Base-by-base conservation (phyloP, 2,329 filamentous ascomycete genomes). In the Cladophialophora immunda region DNA sequence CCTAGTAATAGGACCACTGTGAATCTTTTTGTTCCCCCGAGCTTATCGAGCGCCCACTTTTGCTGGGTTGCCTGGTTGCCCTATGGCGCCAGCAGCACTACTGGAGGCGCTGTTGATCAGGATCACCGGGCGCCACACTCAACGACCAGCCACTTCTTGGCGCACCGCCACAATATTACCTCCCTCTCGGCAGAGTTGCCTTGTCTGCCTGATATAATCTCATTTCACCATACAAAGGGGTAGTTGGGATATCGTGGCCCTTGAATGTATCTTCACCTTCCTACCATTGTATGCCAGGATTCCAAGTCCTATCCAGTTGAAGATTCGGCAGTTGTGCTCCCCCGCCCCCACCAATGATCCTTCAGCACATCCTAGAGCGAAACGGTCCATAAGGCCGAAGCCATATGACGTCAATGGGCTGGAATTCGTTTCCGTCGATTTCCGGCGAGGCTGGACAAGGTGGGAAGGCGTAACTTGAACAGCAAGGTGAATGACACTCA, bases 401-500 rank as follows among this genome's bases (percentile, higher is more conserved):
- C 58, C 36, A 4, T n/a, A 61, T 61, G 58, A 61, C 45, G 36
- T 61, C 58, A 61, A 61, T 52, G 19, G 27, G 34, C 54, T 27
- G 15, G 7, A 25, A 6, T 38, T 17, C n/a, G 11, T 32, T 53
- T 61, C 58, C 58, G 58, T 29, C 30, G 17, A 47, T 61, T 53
- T 47, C 58, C 52, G 41, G 58, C 58, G 58, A 61, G 29, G 41
- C 58, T 53, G 45, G 25, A 59, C 29, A 53, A 32, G 41, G 6
- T 59, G 50, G 29, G 58, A 61, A 47, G 50, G 30, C 58, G 41
- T 61, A 61, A 50, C 58, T 25, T 19, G 38, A 41, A 41, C n/a
- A 17, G 45, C 58, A 22, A 54, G 45, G 58, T 53, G n/a, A 36
- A 27, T 17, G 19, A 19, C 25, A 29, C 30, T 32, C 58, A 13